phyloP scores from a whole-genome alignment of 768 basidiomycete species.

The Russula ochroleuca region DNA sequence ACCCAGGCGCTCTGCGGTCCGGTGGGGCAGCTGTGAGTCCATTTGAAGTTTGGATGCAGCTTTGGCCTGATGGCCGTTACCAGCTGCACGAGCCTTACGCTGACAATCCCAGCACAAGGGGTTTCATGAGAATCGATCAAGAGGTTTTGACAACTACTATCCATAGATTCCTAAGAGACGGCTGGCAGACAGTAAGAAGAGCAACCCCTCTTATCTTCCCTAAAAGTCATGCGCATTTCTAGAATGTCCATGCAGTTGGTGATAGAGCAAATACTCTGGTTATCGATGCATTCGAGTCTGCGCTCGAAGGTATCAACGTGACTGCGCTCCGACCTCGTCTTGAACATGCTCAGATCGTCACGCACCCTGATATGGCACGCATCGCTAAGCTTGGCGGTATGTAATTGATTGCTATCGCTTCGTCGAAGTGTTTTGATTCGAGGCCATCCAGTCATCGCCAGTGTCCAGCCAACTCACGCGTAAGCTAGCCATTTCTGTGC shows the following conservation, averaged over 20 bases:
- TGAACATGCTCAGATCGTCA: constrained; percentile 90
- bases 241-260: constrained; percentile 88
- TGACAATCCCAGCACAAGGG: constrained; percentile 69
- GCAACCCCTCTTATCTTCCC: no score
- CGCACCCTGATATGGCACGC: constrained; percentile 65
- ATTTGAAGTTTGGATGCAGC: neutral
- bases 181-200: constrained; percentile 81
- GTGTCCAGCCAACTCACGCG: constrained; percentile 87
- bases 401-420: constrained; percentile 25
- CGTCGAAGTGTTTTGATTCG: neutral
- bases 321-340: constrained; percentile 69
- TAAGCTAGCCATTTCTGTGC: constrained; percentile 39
- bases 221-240: neutral
- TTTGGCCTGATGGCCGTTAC: constrained; percentile 12
- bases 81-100: constrained; percentile 79
- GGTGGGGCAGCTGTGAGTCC: constrained; percentile 76
- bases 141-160: constrained; percentile 60
- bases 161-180: constrained; percentile 66
- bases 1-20: constrained; percentile 77
- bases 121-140: constrained; percentile 69
- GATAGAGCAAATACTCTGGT: constrained; percentile 85
- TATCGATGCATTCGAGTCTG: constrained; percentile 74
- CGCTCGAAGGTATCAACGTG: constrained; percentile 56
- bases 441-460: constrained; percentile 66
- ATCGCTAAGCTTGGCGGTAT: constrained; percentile 76